phyloP scores from a whole-genome alignment of 2,329 filamentous ascomycete genomes.

The Ophiostoma ulmi region DNA sequence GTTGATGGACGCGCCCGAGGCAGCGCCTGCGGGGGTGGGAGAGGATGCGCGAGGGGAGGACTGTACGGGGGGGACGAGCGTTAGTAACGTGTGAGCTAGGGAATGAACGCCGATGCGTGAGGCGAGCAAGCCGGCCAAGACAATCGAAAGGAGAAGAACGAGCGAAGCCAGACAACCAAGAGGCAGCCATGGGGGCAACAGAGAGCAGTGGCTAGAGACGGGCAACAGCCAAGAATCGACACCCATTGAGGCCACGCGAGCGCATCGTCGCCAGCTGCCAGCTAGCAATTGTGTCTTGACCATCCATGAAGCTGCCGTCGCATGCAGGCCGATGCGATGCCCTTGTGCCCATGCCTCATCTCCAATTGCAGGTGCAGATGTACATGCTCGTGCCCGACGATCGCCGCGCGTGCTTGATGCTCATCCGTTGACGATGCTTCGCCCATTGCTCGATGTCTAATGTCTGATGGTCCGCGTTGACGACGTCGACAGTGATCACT shows the following conservation, averaged over 20 bases:
- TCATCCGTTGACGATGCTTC: background rate
- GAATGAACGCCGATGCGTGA: background rate
- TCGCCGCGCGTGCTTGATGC: background rate
- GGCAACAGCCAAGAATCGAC: background rate
- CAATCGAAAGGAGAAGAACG: background rate
- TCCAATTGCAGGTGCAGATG: background rate
- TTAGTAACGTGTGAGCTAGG: background rate
- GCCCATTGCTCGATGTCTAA: background rate
- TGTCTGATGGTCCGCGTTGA: background rate
- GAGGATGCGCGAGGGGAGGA: conserved; percentile 58
- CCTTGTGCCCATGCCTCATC: background rate
- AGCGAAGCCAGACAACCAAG: too few species aligned
- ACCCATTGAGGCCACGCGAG: background rate
- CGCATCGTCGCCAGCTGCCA: background rate
- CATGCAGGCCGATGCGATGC: background rate
- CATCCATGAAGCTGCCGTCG: background rate
- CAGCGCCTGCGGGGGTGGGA: conserved; percentile 45
- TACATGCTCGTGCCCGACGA: background rate
- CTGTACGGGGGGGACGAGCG: conserved; percentile 33
- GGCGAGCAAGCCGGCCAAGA: background rate
- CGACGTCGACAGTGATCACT: background rate
- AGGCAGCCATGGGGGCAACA: background rate
- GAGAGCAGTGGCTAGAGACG: background rate
- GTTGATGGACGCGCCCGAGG: conserved; percentile 64
- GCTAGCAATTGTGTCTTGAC: background rate